A percentile compares a stretch with the other conserved stretches of the same genome.
Evolutionary conservation across 768 basidiomycete species (phyloP).

Genomic region (Ramaria rubella): DNA sequence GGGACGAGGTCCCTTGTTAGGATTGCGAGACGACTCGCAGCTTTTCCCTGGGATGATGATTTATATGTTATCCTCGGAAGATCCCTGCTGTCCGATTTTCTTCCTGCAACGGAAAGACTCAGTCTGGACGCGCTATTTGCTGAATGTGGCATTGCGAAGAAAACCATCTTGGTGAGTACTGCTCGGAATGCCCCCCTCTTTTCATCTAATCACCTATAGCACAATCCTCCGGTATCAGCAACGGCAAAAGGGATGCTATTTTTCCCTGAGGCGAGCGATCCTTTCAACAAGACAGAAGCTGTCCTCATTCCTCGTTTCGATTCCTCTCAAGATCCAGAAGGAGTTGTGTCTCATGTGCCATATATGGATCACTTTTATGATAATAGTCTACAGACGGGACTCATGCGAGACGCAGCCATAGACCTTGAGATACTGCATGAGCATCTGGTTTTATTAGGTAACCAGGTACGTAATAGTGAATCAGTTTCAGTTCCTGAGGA

Average conservation of each 20-base stretch:
- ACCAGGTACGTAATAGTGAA: slow-evolving; percentile 46
- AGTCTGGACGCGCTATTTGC: slow-evolving; percentile 45
- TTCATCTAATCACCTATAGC: slow-evolving; percentile 27
- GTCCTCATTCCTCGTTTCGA: slow-evolving; percentile 47
- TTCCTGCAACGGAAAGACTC: slow-evolving; percentile 52
- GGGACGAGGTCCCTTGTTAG: slow-evolving; percentile 55
- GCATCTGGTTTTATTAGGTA: slow-evolving; percentile 60
- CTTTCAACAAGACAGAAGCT: slow-evolving; percentile 24
- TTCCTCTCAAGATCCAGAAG: slow-evolving; percentile 42
- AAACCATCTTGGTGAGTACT: slow-evolving; percentile 37
- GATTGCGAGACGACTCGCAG: slow-evolving; percentile 44
- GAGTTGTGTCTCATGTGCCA: slow-evolving; percentile 52
- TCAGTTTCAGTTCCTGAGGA: neutral
- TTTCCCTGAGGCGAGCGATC: slow-evolving; percentile 40
- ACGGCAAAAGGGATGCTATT: slow-evolving; percentile 30
- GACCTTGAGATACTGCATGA: slow-evolving; percentile 57
- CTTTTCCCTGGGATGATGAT: slow-evolving; percentile 40
- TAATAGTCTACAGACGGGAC: slow-evolving; percentile 58
- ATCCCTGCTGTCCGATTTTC: slow-evolving; percentile 51
- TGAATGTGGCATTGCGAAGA: slow-evolving; percentile 41
- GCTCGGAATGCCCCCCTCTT: no score
- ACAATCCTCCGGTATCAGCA: slow-evolving; percentile 41
- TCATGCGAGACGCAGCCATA: slow-evolving; percentile 60
- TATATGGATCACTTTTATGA: slow-evolving; percentile 68
- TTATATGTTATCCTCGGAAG: slow-evolving; percentile 42